These are phyloP conservation scores for Lentinula sp. DNA, from an alignment of 768 basidiomycete species.

Conservation along the genomic window DNA sequence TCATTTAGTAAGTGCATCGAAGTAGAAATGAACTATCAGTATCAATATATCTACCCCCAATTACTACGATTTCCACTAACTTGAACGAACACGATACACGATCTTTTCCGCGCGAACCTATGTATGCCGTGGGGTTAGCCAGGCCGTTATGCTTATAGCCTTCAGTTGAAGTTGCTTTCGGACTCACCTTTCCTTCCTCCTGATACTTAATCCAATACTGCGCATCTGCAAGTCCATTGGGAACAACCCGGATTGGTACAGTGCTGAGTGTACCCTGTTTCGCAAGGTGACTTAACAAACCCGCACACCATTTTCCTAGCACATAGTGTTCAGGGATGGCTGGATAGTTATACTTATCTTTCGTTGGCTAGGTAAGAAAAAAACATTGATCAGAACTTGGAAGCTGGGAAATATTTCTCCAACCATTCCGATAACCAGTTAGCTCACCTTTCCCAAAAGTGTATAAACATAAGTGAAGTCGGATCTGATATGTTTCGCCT, in stretches of 20 bases:
- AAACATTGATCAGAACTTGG: too few relatives aligned
- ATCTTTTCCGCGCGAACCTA: slow-evolving; percentile 29
- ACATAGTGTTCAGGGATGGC: slow-evolving; percentile 11
- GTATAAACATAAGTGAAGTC: slow-evolving; percentile 14
- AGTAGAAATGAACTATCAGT: too few relatives aligned
- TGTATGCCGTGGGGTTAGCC: too few relatives aligned
- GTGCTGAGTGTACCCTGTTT: slow-evolving; percentile 8
- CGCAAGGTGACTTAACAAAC: slow-evolving; percentile 8
- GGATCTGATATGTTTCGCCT: slow-evolving; percentile 4
- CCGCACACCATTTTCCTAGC: slow-evolving; percentile 10
- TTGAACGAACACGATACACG: slow-evolving; percentile 20
- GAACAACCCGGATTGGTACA: slow-evolving; percentile 11
- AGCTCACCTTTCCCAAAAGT: slow-evolving; percentile 19
- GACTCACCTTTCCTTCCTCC: slow-evolving; percentile 12
- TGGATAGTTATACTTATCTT: slow-evolving; percentile 4
- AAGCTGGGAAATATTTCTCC: too few relatives aligned
- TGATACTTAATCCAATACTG: slow-evolving; percentile 13
- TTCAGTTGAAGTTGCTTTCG: slow-evolving; percentile 23
- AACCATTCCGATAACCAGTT: neutral
- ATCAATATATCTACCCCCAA: too few relatives aligned
- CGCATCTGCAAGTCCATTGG: slow-evolving; percentile 11
- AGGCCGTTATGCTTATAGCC: too few relatives aligned
- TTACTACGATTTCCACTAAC: too few relatives aligned
- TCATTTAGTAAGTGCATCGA: slow-evolving; percentile 44
- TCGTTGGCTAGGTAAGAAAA: slow-evolving; percentile 34